Evolutionary conservation across 352 stramenopile genomes (phyloP), one percentile per base, ranked within the genome.

Genomic region (Pilasporangium apinafurcum): DNA sequence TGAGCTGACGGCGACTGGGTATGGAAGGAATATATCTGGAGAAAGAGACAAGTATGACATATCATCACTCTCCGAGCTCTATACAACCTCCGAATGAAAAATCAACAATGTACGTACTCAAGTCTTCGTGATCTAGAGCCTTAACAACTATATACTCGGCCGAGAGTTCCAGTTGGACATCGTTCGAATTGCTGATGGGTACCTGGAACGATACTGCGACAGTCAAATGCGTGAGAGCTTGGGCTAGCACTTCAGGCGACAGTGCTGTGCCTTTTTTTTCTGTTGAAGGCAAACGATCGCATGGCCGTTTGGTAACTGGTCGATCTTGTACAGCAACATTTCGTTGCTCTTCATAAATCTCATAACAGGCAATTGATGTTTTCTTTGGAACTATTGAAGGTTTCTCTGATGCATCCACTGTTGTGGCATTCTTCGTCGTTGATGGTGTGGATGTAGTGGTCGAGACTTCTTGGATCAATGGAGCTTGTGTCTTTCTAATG

Each of bases 381-480:
- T 64, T 75, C 13, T 46, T 51, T 8, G 25, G n/a, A 3, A 22
- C 14, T 5, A 7, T 40, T 9, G 33, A 1, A 31, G 24, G 39
- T 25, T 53, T 37, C 13, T 62, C 48, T 6, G 20, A 2, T 18
- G 28, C 32, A 31, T 55, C 57, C 14, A n/a, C n/a, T 16, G 34
- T 41, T 10, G 16, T 16, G 16, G 29, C 49, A 7, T 44, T 58
- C 9, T 52, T 67, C 4, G 43, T 31, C 33, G 41, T 18, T 5
- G 43, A 25, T 3, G n/a, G n/a, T n/a, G n/a, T n/a, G n/a, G n/a
- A n/a, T n/a, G n/a, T n/a, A n/a, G 37, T 40, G 9, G 37, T 27
- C 1, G 35, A 32, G 20, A 92, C 70, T 60, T 89, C 80, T 56
- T 92, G 63, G 31, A 92, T 92, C 20, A 71, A 74, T 36, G 80